These are phyloP conservation scores for Eimeria maxima DNA, from an alignment of 169 alveolate genomes.

Conservation along the genomic window DNA sequence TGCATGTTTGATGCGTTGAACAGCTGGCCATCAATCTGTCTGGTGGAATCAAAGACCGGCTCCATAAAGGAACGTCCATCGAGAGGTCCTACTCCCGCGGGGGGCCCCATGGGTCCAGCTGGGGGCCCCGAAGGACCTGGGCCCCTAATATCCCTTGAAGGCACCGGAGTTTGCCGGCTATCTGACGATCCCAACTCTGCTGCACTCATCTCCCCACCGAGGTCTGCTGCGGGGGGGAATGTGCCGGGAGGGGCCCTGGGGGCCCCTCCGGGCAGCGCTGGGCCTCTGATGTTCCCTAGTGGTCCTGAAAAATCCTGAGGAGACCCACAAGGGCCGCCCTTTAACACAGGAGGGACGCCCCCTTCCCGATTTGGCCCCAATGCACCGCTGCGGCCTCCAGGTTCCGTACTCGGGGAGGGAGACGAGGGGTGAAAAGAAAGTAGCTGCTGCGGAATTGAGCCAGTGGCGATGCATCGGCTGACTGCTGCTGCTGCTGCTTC, in stretches of 20 bases:
- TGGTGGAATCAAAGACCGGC: not conserved
- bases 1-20: not conserved
- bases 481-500: conserved; percentile 80
- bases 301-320: not conserved
- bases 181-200: not conserved
- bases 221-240: not conserved
- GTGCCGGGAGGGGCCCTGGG: conserved; percentile 6
- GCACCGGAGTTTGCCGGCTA: not conserved
- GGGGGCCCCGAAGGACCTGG: conserved; percentile 28
- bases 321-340: not conserved
- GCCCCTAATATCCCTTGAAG: not conserved
- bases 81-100: not conserved
- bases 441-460: conserved; percentile 15
- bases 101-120: conserved; percentile 23
- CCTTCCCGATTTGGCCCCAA: not conserved
- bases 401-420: not conserved
- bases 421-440: not conserved
- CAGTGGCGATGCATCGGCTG: conserved; percentile 55
- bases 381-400: not conserved
- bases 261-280: not conserved
- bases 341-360: conserved; percentile 21
- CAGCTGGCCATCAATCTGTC: not conserved
- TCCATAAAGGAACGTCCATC: not conserved
- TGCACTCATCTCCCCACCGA: not conserved
- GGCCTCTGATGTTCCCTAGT: not conserved